Evolutionary conservation across 768 basidiomycete genomes (phyloP).

Genomic region (Inosperma sp.): DNA sequence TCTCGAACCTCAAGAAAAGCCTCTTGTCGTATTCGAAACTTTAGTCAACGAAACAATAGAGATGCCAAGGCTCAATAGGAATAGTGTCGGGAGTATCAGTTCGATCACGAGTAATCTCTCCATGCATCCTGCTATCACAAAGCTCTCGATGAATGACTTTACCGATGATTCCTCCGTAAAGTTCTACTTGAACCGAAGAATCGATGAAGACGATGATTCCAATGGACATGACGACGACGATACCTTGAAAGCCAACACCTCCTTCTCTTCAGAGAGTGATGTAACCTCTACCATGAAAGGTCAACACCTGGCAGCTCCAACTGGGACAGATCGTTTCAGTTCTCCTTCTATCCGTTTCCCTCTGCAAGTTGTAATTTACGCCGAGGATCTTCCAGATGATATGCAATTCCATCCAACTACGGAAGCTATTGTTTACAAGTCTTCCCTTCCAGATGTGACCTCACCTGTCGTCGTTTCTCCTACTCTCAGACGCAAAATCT

Average conservation of each 20-base stretch:
- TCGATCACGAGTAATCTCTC: constrained; percentile 90
- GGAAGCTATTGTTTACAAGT: constrained; percentile 89
- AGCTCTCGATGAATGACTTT: constrained; percentile 95
- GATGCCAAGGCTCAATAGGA: constrained; percentile 85
- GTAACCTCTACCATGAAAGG: constrained; percentile 23
- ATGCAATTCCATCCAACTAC: constrained; percentile 92
- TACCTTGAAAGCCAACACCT: constrained; percentile 32
- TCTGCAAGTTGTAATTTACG: constrained; percentile 80
- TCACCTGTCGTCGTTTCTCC: constrained; percentile 51
- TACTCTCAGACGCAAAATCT: constrained; percentile 69
- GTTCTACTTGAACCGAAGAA: constrained; percentile 81
- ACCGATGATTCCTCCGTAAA: constrained; percentile 96
- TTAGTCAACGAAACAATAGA: constrained; percentile 78
- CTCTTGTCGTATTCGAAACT: constrained; percentile 85
- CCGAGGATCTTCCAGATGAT: constrained; percentile 88
- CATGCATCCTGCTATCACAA: constrained; percentile 93
- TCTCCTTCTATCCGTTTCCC: constrained; percentile 84
- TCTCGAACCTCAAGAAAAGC: constrained; percentile 67
- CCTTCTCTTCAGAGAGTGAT: constrained; percentile 26
- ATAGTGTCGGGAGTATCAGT: constrained; percentile 89
- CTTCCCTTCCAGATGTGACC: constrained; percentile 56
- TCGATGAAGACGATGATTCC: constrained; percentile 39
- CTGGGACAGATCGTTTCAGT: constrained; percentile 65
- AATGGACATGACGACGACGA: constrained; percentile 41
- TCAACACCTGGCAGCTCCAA: constrained; percentile 42